Evolutionary conservation across 371 early-diverging fungal species (phyloP).

Genomic region (Funneliformis caledonium): DNA sequence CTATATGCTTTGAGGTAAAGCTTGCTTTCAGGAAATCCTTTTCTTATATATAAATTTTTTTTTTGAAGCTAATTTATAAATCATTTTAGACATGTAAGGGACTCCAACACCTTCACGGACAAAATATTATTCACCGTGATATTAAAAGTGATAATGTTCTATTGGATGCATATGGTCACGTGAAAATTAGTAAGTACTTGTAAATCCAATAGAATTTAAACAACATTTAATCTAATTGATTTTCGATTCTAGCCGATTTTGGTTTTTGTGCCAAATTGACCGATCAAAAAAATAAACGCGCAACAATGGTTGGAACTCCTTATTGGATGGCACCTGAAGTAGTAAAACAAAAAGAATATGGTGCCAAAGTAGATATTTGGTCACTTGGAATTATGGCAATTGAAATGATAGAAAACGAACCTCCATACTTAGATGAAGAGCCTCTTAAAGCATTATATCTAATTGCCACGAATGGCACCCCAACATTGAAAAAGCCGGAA

Average conservation of each 20-base stretch:
- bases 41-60: conserved; percentile 47
- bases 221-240: conserved; percentile 93
- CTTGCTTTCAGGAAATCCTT: neutral
- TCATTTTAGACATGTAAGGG: conserved; percentile 96
- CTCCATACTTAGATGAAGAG: conserved; percentile 71
- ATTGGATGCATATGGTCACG: conserved; percentile 70
- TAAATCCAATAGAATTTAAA: conserved; percentile 6
- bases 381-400: conserved; percentile 81
- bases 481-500: conserved; percentile 58
- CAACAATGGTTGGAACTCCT: conserved; percentile 76
- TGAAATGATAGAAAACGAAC: conserved; percentile 84
- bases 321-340: conserved; percentile 99
- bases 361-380: conserved; percentile 87
- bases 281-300: conserved; percentile 62
- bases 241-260: conserved; percentile 64
- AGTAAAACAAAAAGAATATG: conserved; percentile 76
- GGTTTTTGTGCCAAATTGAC: conserved; percentile 73
- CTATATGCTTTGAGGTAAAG: conserved; percentile 83
- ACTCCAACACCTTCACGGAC: conserved; percentile 87
- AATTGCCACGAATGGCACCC: conserved; percentile 67
- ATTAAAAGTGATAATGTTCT: conserved; percentile 86
- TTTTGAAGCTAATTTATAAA: conserved; percentile 76
- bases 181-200: conserved; percentile 72
- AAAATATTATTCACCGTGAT: conserved; percentile 94
- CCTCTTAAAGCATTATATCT: conserved; percentile 69